Base-by-base conservation (phyloP, 768 basidiomycete species). In the Baorangia bicolor region DNA sequence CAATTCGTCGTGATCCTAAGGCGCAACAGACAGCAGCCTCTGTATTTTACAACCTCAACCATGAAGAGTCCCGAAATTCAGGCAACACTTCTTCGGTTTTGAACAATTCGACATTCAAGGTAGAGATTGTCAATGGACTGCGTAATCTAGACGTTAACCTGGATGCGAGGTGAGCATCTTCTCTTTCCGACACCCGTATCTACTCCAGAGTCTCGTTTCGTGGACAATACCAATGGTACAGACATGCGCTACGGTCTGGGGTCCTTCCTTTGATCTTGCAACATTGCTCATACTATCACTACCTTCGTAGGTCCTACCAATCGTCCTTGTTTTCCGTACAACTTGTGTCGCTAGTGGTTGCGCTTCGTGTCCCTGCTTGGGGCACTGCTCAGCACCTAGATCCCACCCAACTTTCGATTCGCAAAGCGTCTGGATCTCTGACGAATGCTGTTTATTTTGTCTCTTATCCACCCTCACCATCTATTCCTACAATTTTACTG, bases 391-490 rank as follows among this genome's bases (percentile, higher is more conserved):
- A 73, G 43, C 56, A 41, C n/a, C 73, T 86, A 40, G 73, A 73
- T 31, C 72, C 81, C 33, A 70, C 79, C 42, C 71, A 75, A 30
- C 66, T 95, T 48, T 77, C 76, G 51, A 80, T 98, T 60, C 78
- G 78, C 67, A 94, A 89, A 68, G 88, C 95, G 23, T 92, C 94
- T 8, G 95, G 96, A 10, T 88, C 92, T 12, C 74, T 98, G 60
- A 99, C 96, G 39, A 99, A 99, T 72, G 89, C 92, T 52, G 94
- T 99, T 52, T 98, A 92, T 76, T 99, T 98, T 74, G 88, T 98
- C 51, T 92, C 94, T 11, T 93, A 85, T 67, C 77, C 83, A 35
- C 68, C 76, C 31, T 69, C 72, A 20, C 76, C 74, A 51, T 75
- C 70, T 52, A 71, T 75, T 49, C 80, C 76, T 61, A 95, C 91